Evolutionary conservation across 805 yeast genomes (phyloP).

Genomic region (Kuraishia ogatae): DNA sequence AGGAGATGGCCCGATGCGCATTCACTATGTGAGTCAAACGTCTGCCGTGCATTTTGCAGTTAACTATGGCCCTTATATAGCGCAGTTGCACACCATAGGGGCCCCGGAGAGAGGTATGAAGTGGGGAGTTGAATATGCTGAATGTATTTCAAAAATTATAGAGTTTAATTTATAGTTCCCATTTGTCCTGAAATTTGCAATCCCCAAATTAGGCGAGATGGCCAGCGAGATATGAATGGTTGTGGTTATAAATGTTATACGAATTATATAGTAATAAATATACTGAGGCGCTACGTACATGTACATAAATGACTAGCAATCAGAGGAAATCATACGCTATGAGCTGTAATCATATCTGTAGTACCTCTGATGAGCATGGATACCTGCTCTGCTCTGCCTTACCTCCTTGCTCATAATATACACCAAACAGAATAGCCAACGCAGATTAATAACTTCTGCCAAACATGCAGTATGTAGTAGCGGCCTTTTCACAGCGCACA

Average conservation of each 20-base stretch:
- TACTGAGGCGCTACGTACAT: neutral
- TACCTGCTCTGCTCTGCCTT: neutral
- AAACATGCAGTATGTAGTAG: constrained; percentile 84
- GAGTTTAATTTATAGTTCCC: no score
- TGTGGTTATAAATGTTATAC: neutral
- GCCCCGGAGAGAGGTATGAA: no score
- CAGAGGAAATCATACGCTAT: neutral
- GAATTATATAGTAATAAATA: no score
- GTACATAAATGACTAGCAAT: neutral
- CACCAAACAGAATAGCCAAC: neutral
- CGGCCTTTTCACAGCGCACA: constrained; percentile 72
- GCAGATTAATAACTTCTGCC: constrained; percentile 83
- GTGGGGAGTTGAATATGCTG: no score
- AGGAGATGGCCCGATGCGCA: neutral
- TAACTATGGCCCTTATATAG: no score
- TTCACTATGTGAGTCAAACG: neutral
- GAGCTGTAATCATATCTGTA: no score
- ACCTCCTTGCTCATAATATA: neutral
- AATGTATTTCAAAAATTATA: no score
- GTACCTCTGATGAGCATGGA: no score
- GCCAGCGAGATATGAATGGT: no score
- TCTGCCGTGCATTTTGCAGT: neutral
- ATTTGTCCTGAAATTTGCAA: no score
- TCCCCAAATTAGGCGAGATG: no score
- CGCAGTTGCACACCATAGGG: no score